These are phyloP conservation scores for Phaeosphaeriaceae sp. DNA, from an alignment of 2,329 filamentous ascomycete species.

Conservation along the genomic window DNA sequence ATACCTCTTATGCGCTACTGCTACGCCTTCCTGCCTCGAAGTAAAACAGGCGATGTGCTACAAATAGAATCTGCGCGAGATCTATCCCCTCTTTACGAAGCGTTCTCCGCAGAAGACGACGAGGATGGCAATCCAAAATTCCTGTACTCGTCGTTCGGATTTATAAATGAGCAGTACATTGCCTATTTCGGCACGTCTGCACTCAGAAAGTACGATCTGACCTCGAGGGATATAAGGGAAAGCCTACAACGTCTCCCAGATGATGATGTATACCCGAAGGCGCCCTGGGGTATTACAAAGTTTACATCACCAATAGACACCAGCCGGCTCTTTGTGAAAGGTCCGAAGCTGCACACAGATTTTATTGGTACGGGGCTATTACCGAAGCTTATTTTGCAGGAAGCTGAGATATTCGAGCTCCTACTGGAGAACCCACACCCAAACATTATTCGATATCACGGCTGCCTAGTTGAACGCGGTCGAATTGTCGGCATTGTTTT, in stretches of 20 bases:
- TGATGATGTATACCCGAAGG: too few relatives aligned
- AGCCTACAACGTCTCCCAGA: constrained; percentile 7
- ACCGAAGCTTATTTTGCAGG: constrained; percentile 14
- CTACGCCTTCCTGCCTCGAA: too few relatives aligned
- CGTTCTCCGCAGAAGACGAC: constrained; percentile 19
- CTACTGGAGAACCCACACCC: too few relatives aligned
- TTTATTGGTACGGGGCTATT: constrained; percentile 14
- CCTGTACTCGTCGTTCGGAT: constrained; percentile 18
- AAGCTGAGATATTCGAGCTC: background rate
- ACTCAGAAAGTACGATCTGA: constrained; percentile 15
- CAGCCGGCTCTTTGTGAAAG: constrained; percentile 17
- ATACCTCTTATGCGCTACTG: too few relatives aligned
- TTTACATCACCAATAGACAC: constrained; percentile 7
- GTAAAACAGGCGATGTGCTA: too few relatives aligned
- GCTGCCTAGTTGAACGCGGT: too few relatives aligned
- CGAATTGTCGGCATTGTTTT: too few relatives aligned
- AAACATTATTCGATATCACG: too few relatives aligned
- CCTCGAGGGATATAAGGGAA: constrained; percentile 4
- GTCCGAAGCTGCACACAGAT: constrained; percentile 16
- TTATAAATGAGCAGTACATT: constrained; percentile 11
- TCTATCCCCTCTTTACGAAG: constrained; percentile 16
- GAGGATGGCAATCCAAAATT: constrained; percentile 21
- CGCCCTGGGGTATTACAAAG: constrained; percentile 14
- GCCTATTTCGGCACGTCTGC: constrained; percentile 19
- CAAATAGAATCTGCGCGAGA: constrained; percentile 9